These are phyloP conservation scores for Solanum chacoense DNA, from an alignment of 305 asterid genomes.

Conservation along the genomic window DNA sequence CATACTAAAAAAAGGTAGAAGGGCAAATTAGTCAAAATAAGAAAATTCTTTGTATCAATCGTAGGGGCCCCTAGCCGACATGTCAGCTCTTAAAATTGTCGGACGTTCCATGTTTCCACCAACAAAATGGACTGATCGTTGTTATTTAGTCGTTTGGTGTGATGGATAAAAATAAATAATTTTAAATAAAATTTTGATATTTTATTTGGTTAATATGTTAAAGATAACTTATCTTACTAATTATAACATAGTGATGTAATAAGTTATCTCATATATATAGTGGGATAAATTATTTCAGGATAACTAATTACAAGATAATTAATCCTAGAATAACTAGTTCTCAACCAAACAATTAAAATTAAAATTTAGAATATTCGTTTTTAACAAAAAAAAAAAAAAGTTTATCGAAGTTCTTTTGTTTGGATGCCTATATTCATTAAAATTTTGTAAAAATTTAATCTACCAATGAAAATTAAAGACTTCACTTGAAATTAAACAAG, in stretches of 20 bases:
- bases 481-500: not conserved
- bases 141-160: too few relatives aligned
- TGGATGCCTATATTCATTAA: not conserved
- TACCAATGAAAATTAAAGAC: not conserved
- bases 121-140: constrained; percentile 1
- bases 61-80: constrained; percentile 1
- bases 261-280: too few relatives aligned
- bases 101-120: constrained; percentile 13
- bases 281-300: accelerated
- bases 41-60: not conserved
- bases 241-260: too few relatives aligned
- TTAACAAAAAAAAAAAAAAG: not conserved
- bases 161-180: too few relatives aligned
- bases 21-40: not conserved
- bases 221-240: too few relatives aligned
- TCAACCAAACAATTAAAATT: too few relatives aligned
- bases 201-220: too few relatives aligned
- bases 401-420: not conserved
- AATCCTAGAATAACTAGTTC: too few relatives aligned
- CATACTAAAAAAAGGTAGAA: not conserved
- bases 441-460: not conserved
- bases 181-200: too few relatives aligned
- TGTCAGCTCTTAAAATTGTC: constrained; percentile 17
- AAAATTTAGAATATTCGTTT: too few relatives aligned
- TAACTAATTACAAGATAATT: too few relatives aligned